Percentiles rank a stretch among this genome's conserved stretches.
Conservation (phyloP, 192 early-diverging fungal genomes). For the Coemansia sp. region DNA sequence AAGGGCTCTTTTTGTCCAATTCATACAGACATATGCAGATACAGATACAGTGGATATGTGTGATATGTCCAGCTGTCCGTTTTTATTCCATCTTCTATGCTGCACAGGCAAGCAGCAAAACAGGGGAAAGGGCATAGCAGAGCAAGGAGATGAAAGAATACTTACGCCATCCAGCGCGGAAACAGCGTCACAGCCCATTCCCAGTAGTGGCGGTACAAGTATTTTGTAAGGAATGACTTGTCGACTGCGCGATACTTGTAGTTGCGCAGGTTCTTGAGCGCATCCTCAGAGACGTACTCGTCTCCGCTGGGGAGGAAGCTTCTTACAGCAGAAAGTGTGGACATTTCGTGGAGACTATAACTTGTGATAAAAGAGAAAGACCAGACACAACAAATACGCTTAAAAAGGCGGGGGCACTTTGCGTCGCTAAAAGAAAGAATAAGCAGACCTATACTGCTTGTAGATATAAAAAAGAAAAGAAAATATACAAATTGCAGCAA, state of each 20-base stretch:
- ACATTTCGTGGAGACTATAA: too few relatives aligned
- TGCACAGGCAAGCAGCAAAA: not conserved
- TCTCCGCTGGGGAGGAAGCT: slow-evolving; percentile 50
- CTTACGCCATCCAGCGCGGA: slow-evolving; percentile 93
- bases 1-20: too few relatives aligned
- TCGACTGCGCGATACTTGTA: slow-evolving; percentile 82
- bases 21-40: not conserved
- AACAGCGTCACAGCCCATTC: slow-evolving; percentile 84
- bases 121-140: not conserved
- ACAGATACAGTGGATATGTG: not conserved
- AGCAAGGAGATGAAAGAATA: slow-evolving; percentile 23
- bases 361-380: slow-evolving; percentile 9
- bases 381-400: slow-evolving; percentile 4
- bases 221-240: slow-evolving; percentile 79
- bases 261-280: slow-evolving; percentile 67
- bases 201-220: slow-evolving; percentile 87
- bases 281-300: slow-evolving; percentile 67
- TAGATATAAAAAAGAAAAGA: not conserved
- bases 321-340: slow-evolving; percentile 11
- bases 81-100: not conserved
- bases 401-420: not conserved
- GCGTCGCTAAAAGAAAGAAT: not conserved
- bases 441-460: not conserved
- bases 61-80: not conserved
- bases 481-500: slow-evolving; percentile 6